A percentile compares a stretch with the other conserved stretches of the same genome.
phyloP scores from a whole-genome alignment of 176 grass and related monocot genomes.

The Otatea glauca region DNA sequence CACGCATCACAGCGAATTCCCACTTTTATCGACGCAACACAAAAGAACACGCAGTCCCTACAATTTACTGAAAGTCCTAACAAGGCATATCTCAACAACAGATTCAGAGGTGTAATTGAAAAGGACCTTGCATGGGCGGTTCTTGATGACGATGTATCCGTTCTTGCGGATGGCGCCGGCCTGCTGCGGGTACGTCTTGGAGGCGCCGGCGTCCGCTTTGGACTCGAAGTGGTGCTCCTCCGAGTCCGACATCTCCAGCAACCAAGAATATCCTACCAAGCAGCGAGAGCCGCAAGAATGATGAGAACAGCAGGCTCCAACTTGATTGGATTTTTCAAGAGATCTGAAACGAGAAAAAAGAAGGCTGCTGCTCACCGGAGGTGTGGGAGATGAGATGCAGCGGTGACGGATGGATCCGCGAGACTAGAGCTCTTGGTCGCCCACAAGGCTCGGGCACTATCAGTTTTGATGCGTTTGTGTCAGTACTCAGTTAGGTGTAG shows the following conservation, averaged over 20 bases:
- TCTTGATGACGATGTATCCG: slow-evolving; percentile 57
- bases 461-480: not conserved
- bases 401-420: no score
- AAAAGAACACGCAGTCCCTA: not conserved
- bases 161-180: slow-evolving; percentile 59
- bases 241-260: slow-evolving; percentile 54
- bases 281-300: not conserved
- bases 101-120: not conserved
- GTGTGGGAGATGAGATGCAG: no score
- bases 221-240: slow-evolving; percentile 63
- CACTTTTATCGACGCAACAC: not conserved
- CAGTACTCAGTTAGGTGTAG: no score
- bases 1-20: not conserved
- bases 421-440: no score
- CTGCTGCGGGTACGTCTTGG: slow-evolving; percentile 67
- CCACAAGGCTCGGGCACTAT: no score
- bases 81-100: not conserved
- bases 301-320: no score
- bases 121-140: slow-evolving; percentile 52
- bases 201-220: slow-evolving; percentile 61
- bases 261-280: not conserved
- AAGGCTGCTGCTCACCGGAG: no score
- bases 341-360: no score
- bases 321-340: no score
- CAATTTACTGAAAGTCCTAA: not conserved